Percentiles rank a stretch among this genome's conserved stretches.
These are phyloP conservation scores for Butyriboletus appendiculatus DNA, from an alignment of 1,284 basidiomycete genomes.

Conservation along the genomic window DNA sequence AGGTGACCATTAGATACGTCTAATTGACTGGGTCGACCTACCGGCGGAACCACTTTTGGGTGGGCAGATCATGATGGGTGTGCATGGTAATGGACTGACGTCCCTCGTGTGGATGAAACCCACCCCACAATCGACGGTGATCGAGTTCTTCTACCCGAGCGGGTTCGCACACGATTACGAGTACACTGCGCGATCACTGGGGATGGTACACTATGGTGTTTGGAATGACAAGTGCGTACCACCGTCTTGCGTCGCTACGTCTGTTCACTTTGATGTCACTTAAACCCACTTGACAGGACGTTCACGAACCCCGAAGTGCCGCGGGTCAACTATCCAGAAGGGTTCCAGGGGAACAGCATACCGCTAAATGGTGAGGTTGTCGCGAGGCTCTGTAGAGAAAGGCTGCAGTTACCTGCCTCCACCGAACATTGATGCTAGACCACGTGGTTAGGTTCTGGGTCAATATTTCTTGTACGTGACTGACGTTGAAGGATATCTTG, in stretches of 20 bases:
- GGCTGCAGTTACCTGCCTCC: conserved; percentile 30
- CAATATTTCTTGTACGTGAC: not conserved
- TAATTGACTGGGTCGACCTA: not conserved
- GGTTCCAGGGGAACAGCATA: conserved; percentile 54
- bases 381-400: conserved; percentile 46
- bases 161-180: conserved; percentile 90
- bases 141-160: conserved; percentile 86
- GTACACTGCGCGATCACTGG: conserved; percentile 75
- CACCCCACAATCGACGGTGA: conserved; percentile 70
- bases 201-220: conserved; percentile 60
- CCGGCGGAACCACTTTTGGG: not conserved
- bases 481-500: not conserved
- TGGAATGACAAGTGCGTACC: conserved; percentile 18
- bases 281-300: conserved; percentile 33
- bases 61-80: conserved; percentile 81
- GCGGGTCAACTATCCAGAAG: conserved; percentile 48
- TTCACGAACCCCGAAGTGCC: conserved; percentile 54
- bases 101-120: conserved; percentile 86
- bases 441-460: not conserved
- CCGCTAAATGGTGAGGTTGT: conserved; percentile 52
- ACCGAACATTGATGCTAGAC: not conserved
- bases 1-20: no score
- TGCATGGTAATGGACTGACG: conserved; percentile 87
- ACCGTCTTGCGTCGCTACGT: not conserved
- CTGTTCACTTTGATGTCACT: not conserved